Conservation (phyloP, 2,329 filamentous ascomycete species). For the Xylaria sp. region DNA sequence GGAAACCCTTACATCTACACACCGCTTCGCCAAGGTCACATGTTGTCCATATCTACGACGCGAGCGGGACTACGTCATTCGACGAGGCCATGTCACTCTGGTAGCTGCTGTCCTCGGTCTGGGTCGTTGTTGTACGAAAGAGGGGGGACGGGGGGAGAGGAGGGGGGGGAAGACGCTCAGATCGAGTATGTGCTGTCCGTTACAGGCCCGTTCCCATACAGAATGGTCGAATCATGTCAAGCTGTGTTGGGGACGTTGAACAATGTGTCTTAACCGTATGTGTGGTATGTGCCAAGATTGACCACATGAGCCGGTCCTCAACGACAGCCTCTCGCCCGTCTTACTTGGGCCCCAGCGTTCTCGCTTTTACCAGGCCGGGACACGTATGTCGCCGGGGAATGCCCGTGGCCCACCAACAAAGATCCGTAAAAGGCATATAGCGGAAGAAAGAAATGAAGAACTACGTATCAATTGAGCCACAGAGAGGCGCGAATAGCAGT, state of each 20-base stretch:
- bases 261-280: not conserved
- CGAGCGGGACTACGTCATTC: not conserved
- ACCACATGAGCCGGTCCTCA: not conserved
- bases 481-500: not conserved
- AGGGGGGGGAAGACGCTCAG: not conserved
- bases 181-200: not conserved
- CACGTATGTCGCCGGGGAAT: not conserved
- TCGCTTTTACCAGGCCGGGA: not conserved
- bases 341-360: not conserved
- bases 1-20: not conserved
- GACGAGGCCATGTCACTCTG: not conserved
- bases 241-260: not conserved
- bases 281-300: not conserved
- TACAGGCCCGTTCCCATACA: not conserved
- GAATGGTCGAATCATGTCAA: constrained; percentile 5
- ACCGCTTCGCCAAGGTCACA: not conserved
- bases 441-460: not conserved
- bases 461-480: not conserved
- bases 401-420: not conserved
- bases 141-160: not conserved
- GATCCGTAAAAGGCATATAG: constrained; percentile 7
- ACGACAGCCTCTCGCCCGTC: not conserved
- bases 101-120: not conserved
- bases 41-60: not conserved
- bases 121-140: not conserved